Evolutionary conservation across 2,329 filamentous ascomycete genomes (phyloP), one percentile per base, ranked within the genome.

Genomic region (Aspergillus ruber): DNA sequence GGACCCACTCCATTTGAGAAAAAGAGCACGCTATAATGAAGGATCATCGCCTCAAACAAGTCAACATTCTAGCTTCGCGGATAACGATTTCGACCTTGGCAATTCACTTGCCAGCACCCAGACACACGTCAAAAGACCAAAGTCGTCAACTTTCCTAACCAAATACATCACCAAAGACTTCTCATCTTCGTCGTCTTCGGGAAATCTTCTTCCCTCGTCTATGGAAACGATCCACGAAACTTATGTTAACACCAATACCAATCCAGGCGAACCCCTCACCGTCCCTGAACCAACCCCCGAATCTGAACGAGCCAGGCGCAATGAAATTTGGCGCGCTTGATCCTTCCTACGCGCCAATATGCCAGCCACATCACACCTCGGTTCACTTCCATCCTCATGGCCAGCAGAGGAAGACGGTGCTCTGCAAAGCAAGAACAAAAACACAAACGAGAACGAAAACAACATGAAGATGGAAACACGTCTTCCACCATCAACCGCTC

Each of bases 381-480:
- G 55, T 2, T 45, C 58, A 29, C 59, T 66, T 10, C 63, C 64
- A 3, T 58, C 60, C 3, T 58, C 62, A 12, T 64, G 56, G 55
- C 45, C 53, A 3, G 52, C 52, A 18, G 51, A 51, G 17, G 35
- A 49, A 39, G 50, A 50, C 44, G 45, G 49, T 13, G 43, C 9
- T 8, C 43, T 45, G 20, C n/a, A 15, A 35, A 18, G n/a, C 13
- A 32, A 50, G 17, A n/a, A 43, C 18, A 43, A 21, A 43, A 10
- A 41, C 21, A 40, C 20, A 5, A 41, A 17, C 6, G 15, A 45
- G 8, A 39, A 42, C 35, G 13, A 45, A 7, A 20, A 29, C 13
- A 46, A 42, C 29, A 39, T 15, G 3, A 41, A 36, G 38, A 33
- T 6, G 20, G 36, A 29, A 43, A 38, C 18, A n/a, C 10, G 9